phyloP scores from a whole-genome alignment of 441 rosid genomes.

The Brassica hybrid region DNA sequence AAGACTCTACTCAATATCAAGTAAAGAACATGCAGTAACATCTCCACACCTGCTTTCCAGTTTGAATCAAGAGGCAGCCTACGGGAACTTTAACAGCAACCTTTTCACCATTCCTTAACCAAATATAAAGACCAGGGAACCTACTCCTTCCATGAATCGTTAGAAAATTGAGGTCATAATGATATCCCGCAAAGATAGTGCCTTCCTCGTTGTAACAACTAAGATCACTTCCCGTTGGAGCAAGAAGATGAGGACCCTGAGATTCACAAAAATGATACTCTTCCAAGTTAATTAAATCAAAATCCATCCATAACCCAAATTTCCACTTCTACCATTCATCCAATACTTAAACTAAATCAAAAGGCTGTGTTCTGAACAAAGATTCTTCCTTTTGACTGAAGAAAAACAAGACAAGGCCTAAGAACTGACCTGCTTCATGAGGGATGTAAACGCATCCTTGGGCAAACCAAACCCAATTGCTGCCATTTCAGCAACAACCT shows the following conservation, averaged over 20 bases:
- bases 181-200: slow-evolving; percentile 90
- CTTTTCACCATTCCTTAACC: slow-evolving; percentile 91
- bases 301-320: too few relatives aligned
- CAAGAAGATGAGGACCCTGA: slow-evolving; percentile 98
- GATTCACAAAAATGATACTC: slow-evolving; percentile 9
- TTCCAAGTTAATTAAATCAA: background rate
- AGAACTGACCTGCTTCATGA: slow-evolving; percentile 79
- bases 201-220: slow-evolving; percentile 72
- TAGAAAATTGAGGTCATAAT: slow-evolving; percentile 88
- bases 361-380: too few relatives aligned
- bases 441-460: slow-evolving; percentile 87
- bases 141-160: slow-evolving; percentile 90
- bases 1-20: slow-evolving; percentile 4
- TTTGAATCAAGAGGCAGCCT: slow-evolving; percentile 92
- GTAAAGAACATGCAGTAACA: slow-evolving; percentile 9
- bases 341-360: too few relatives aligned
- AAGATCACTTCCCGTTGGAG: slow-evolving; percentile 97
- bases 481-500: slow-evolving; percentile 98
- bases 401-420: background rate
- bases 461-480: slow-evolving; percentile 95
- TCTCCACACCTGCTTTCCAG: slow-evolving; percentile 98
- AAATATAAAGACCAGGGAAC: slow-evolving; percentile 92
- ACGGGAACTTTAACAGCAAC: slow-evolving; percentile 89
- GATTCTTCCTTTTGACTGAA: too few relatives aligned
- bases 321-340: too few relatives aligned